Conservation (phyloP, 2,329 filamentous ascomycete genomes). For the Phialocephala subalpina region DNA sequence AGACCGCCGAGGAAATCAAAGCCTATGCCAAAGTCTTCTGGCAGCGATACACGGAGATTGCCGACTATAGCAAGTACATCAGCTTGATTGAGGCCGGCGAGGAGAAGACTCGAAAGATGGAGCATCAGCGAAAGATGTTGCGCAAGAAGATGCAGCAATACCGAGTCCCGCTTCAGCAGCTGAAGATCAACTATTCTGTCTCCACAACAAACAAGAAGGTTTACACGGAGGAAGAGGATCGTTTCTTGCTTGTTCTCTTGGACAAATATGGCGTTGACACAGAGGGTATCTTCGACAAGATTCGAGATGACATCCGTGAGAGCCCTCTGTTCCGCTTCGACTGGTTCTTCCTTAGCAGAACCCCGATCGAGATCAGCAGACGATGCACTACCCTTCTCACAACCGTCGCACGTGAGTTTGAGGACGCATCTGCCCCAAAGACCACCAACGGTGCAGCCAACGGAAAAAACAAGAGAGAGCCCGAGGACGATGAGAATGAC, state of each 20-base stretch:
- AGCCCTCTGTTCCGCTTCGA: conserved; percentile 96
- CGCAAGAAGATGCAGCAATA: conserved; percentile 96
- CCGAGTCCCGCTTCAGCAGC: conserved; percentile 94
- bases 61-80: conserved; percentile 89
- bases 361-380: conserved; percentile 89
- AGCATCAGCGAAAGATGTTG: conserved; percentile 91
- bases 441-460: conserved; percentile 63
- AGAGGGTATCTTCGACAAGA: conserved; percentile 88
- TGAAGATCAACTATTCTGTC: conserved; percentile 99
- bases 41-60: conserved; percentile 91
- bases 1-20: conserved; percentile 84
- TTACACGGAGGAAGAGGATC: conserved; percentile 97
- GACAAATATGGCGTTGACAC: conserved; percentile 93
- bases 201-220: conserved; percentile 99
- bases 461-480: conserved; percentile 76
- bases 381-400: conserved; percentile 94
- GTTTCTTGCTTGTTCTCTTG: conserved; percentile 91
- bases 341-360: conserved; percentile 98
- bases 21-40: conserved; percentile 95
- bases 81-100: conserved; percentile 92
- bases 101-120: conserved; percentile 85
- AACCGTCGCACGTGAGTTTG: conserved; percentile 94
- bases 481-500: conserved; percentile 83
- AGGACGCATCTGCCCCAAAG: conserved; percentile 63
- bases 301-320: conserved; percentile 96